Evolutionary conservation across 495 filamentous ascomycete species (phyloP), one percentile per base, ranked within the genome.

Genomic region (Parathielavia appendiculata): DNA sequence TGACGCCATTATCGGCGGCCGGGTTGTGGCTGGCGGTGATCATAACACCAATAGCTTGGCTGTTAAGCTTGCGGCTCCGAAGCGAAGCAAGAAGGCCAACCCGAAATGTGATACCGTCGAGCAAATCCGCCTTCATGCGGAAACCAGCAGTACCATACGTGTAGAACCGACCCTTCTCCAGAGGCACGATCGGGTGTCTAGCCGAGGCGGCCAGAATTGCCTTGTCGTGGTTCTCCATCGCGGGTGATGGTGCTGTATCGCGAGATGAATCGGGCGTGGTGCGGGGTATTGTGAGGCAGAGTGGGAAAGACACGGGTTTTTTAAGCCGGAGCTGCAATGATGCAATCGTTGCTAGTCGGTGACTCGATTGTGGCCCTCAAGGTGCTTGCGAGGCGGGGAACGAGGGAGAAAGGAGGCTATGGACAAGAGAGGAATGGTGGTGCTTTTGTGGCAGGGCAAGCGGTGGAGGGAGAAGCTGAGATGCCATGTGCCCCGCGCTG

Each of bases 11-110:
- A 74, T 99, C 93, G 66, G 87, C 86, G 4, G 95, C 90, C 39
- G 90, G 90, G 75, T 99, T 99, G 81, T 99, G 93, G 64, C 90
- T 96, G 36, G 93, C 93, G 62, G 93, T 99, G 71, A 99, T 91
- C 93, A 99, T 97, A 51, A 99, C 83, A 70, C 93, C 93, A 69
- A 99, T 95, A 65, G 88, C 88, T 76, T 92, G 88, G 59, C 90
- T 86, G 66, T 86, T 85, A 51, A 92, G 81, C 70, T 91, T 92
- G 68, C 88, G 89, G 41, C 90, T 97, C 39, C 93, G 88, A n/a
- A 97, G 81, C 48, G 88, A 84, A 41, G 95, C 89, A 35, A 96
- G 82, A 55, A 97, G 80, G 46, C 92, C 93, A 43, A 95, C 91
- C 45, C 92, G 83, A 70, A 91, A 97, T 63, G 95, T 81, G 47